phyloP scores from a whole-genome alignment of 306 rosid genomes.

The Vigna hirtella region DNA sequence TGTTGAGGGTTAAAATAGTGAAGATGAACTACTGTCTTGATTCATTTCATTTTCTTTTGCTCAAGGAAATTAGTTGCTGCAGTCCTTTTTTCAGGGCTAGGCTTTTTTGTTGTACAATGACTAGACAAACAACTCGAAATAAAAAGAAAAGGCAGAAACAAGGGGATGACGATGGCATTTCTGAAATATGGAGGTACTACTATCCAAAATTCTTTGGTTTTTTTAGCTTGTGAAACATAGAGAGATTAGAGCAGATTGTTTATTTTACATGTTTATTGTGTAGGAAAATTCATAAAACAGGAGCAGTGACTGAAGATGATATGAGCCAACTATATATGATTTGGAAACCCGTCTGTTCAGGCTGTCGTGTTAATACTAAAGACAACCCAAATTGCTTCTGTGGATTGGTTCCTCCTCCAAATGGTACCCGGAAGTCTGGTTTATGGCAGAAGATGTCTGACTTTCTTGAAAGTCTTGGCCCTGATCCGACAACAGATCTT shows the following conservation, averaged over 20 bases:
- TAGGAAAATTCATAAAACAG: conserved; percentile 80
- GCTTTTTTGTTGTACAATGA: conserved; percentile 58
- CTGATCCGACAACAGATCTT: conserved; percentile 74
- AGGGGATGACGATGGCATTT: conserved; percentile 60
- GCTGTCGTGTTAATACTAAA: conserved; percentile 85
- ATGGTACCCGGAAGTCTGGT: conserved; percentile 80
- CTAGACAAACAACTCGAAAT: conserved; percentile 73
- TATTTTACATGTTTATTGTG: conserved; percentile 5
- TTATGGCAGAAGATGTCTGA: conserved; percentile 92
- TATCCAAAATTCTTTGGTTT: neutral
- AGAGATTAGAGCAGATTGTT: neutral
- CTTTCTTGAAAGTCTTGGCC: conserved; percentile 76
- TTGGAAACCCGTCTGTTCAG: conserved; percentile 80
- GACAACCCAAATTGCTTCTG: conserved; percentile 98
- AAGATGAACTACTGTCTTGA: conserved; percentile 1
- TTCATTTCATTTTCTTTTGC: neutral
- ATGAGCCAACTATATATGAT: conserved; percentile 71
- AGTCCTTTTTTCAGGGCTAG: conserved; percentile 48
- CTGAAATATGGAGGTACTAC: conserved; percentile 74
- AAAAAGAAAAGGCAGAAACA: conserved; percentile 79
- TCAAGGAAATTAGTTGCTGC: conserved; percentile 10
- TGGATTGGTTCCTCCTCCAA: conserved; percentile 81
- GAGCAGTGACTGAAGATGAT: conserved; percentile 70
- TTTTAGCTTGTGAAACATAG: neutral
- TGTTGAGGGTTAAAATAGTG: conserved; percentile 29